phyloP scores from a whole-genome alignment of 2,329 filamentous ascomycete genomes.

The Alternaria consortialis region DNA sequence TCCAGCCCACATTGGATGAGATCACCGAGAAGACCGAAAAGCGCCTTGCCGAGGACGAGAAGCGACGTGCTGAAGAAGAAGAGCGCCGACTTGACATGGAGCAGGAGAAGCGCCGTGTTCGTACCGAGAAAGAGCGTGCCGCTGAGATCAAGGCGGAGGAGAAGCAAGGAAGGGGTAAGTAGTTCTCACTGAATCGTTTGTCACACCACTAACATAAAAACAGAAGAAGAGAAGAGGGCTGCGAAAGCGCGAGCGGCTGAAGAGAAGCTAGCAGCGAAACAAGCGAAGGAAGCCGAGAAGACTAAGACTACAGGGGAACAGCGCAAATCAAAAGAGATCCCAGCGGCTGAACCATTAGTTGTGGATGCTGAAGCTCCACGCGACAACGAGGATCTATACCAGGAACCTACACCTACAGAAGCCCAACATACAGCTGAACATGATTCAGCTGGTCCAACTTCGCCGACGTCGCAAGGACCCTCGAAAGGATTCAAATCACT shows the following conservation, averaged over 20 bases:
- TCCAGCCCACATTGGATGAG: conserved; percentile 86
- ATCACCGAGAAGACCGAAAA: conserved; percentile 81
- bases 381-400: conserved; percentile 33
- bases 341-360: conserved; percentile 19
- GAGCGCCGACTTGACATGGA: conserved; percentile 71
- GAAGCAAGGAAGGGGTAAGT: conserved; percentile 66
- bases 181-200: background rate
- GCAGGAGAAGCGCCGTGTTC: conserved; percentile 68
- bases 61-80: conserved; percentile 71
- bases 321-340: conserved; percentile 57
- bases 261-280: conserved; percentile 54
- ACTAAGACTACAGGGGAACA: conserved; percentile 64
- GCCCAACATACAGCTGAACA: conserved; percentile 14
- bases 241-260: conserved; percentile 60
- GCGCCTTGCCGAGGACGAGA: conserved; percentile 73
- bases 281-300: conserved; percentile 55
- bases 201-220: conserved; percentile 39
- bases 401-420: conserved; percentile 24
- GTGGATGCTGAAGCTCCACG: conserved; percentile 10
- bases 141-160: conserved; percentile 57
- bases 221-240: conserved; percentile 64
- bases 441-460: conserved; percentile 24
- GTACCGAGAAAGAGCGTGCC: conserved; percentile 62
- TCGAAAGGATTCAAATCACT: conserved; percentile 50
- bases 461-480: conserved; percentile 40